phyloP scores from a whole-genome alignment of 345 rosid genomes.

The Excoecaria agallocha region DNA sequence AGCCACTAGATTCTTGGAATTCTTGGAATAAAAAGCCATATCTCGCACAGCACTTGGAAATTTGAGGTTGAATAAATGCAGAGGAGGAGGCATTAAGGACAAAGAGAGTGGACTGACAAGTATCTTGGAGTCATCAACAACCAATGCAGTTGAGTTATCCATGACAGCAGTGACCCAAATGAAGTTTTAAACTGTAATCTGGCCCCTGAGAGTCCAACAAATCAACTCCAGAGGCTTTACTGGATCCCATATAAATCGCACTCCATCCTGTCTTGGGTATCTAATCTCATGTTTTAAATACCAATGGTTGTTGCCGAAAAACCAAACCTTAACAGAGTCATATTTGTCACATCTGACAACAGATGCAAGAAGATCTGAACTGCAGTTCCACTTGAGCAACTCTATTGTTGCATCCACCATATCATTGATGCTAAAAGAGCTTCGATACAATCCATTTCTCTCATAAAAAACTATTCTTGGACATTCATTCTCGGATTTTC shows the following conservation, averaged over 20 bases:
- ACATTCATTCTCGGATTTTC: constrained; percentile 49
- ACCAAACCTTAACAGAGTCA: constrained; percentile 75
- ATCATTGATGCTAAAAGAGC: constrained; percentile 59
- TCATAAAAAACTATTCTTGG: constrained; percentile 74
- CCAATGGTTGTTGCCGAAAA: constrained; percentile 88
- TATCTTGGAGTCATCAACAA: constrained; percentile 69
- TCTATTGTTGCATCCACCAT: constrained; percentile 45
- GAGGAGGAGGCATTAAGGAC: constrained; percentile 89
- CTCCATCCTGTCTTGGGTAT: constrained; percentile 55
- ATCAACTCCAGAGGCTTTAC: constrained; percentile 74
- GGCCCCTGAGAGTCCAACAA: constrained; percentile 81
- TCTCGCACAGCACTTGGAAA: constrained; percentile 66
- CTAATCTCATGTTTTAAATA: constrained; percentile 83
- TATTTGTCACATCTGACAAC: constrained; percentile 57
- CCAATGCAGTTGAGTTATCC: constrained; percentile 78
- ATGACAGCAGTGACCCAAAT: constrained; percentile 72
- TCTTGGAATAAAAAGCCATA: constrained; percentile 55
- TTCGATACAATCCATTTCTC: constrained; percentile 86
- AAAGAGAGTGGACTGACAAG: constrained; percentile 77
- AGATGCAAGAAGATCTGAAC: constrained; percentile 82
- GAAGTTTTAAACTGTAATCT: constrained; percentile 60
- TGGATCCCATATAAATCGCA: constrained; percentile 93
- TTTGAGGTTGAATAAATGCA: constrained; percentile 68
- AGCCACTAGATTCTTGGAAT: constrained; percentile 60
- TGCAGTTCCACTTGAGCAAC: constrained; percentile 82